Evolutionary conservation across 768 basidiomycete species (phyloP).

Genomic region (Pleurotus platypus): DNA sequence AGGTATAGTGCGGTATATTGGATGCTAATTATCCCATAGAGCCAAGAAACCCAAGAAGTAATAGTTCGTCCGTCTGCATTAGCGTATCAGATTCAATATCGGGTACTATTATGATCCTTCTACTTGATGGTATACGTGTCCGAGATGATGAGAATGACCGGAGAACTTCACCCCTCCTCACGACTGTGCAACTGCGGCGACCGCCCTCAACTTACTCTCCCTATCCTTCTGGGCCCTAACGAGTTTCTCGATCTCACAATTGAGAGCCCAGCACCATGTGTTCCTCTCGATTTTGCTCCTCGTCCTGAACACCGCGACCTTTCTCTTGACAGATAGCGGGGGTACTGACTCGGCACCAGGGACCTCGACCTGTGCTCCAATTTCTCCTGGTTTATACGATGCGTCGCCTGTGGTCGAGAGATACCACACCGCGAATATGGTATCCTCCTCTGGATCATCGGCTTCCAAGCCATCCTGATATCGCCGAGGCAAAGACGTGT

Average conservation of each 20-base stretch:
- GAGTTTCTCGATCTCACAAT: conserved; percentile 83
- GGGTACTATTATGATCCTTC: background rate
- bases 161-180: conserved; percentile 7
- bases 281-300: conserved; percentile 88
- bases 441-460: conserved; percentile 85
- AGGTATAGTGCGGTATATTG: background rate
- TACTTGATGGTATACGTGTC: background rate
- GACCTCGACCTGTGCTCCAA: background rate
- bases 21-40: conserved; percentile 21
- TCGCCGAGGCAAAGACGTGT: conserved; percentile 57
- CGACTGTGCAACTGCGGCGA: conserved; percentile 50
- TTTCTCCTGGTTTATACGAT: conserved; percentile 22
- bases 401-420: conserved; percentile 29
- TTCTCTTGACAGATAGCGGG: conserved; percentile 52
- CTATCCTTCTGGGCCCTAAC: conserved; percentile 57
- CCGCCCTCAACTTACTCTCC: conserved; percentile 63
- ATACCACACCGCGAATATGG: conserved; percentile 80
- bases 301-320: conserved; percentile 64
- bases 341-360: conserved; percentile 30
- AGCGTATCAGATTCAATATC: background rate
- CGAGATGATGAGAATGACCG: background rate
- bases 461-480: conserved; percentile 91
- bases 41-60: conserved; percentile 89
- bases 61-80: conserved; percentile 14
- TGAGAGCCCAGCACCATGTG: conserved; percentile 93